These are phyloP conservation scores for Yarrowia porcina DNA, from an alignment of 805 yeast species.

Conservation along the genomic window DNA sequence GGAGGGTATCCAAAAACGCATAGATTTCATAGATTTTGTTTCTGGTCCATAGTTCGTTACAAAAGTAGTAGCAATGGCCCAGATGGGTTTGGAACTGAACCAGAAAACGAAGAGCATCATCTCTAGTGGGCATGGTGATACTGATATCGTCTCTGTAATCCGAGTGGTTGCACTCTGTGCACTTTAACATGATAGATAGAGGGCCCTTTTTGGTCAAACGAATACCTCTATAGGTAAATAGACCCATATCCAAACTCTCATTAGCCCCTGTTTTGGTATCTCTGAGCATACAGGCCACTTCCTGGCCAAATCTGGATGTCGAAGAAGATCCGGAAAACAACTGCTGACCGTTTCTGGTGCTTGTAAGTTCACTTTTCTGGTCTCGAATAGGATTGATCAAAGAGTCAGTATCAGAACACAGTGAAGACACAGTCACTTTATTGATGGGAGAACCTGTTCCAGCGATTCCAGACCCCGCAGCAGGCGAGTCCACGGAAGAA, in stretches of 20 bases:
- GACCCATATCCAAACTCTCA: neutral
- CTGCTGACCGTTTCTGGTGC: slow-evolving; percentile 11
- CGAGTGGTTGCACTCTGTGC: neutral
- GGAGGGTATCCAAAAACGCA: neutral
- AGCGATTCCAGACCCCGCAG: neutral
- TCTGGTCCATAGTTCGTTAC: slow-evolving; percentile 29
- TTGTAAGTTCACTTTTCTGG: neutral
- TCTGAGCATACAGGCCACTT: slow-evolving; percentile 4
- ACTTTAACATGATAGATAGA: neutral
- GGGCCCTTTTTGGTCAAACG: neutral
- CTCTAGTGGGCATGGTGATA: slow-evolving; percentile 29
- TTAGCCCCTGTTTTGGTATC: neutral
- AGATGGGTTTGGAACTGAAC: slow-evolving; percentile 28
- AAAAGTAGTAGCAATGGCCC: slow-evolving; percentile 31
- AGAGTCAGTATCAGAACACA: neutral
- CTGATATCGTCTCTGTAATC: slow-evolving; percentile 15
- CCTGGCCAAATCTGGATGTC: slow-evolving; percentile 17
- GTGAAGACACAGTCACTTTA: neutral
- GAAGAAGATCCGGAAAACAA: neutral
- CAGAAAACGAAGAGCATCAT: slow-evolving; percentile 27
- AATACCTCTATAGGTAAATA: neutral
- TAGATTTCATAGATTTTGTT: slow-evolving; percentile 27
- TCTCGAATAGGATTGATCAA: slow-evolving; percentile 3
- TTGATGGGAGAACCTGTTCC: neutral
- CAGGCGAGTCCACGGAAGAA: neutral